phyloP scores from a whole-genome alignment of 305 asterid species.

The Fraxinus albicans region DNA sequence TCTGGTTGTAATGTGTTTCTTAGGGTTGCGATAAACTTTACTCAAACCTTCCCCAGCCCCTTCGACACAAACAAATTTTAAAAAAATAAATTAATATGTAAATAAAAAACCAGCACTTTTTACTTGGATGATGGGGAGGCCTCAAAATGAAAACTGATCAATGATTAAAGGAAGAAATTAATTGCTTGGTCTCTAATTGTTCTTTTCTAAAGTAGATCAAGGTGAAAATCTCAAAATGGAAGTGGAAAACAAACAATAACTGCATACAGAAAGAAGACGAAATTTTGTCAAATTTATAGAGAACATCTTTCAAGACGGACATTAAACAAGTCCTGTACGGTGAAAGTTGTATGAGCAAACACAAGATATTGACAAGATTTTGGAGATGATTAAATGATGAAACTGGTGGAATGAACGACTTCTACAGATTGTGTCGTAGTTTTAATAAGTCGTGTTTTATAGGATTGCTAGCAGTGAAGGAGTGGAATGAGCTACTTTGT shows the following conservation, averaged over 20 bases:
- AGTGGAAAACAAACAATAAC: conserved; percentile 6
- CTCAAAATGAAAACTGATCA: neutral
- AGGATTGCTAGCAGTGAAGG: too few relatives aligned
- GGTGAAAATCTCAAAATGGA: conserved; percentile 12
- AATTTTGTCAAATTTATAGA: too few relatives aligned
- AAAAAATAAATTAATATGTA: neutral
- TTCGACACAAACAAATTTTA: neutral
- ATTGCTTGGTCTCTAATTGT: neutral
- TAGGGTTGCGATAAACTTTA: neutral
- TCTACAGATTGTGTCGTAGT: too few relatives aligned
- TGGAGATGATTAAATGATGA: too few relatives aligned
- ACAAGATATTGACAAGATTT: too few relatives aligned
- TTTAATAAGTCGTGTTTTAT: too few relatives aligned
- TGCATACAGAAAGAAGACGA: neutral
- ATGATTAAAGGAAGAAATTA: neutral
- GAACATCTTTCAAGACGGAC: too few relatives aligned
- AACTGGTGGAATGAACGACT: too few relatives aligned
- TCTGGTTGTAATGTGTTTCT: neutral
- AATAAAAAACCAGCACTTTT: neutral
- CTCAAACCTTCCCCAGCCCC: neutral
- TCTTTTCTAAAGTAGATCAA: neutral
- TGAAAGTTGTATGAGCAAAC: too few relatives aligned
- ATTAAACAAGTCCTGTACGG: too few relatives aligned
- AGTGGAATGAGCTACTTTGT: too few relatives aligned
- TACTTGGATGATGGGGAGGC: neutral